Conservation (phyloP, 139 green algal genomes). For the Chlamydomonas asymmetrica region DNA sequence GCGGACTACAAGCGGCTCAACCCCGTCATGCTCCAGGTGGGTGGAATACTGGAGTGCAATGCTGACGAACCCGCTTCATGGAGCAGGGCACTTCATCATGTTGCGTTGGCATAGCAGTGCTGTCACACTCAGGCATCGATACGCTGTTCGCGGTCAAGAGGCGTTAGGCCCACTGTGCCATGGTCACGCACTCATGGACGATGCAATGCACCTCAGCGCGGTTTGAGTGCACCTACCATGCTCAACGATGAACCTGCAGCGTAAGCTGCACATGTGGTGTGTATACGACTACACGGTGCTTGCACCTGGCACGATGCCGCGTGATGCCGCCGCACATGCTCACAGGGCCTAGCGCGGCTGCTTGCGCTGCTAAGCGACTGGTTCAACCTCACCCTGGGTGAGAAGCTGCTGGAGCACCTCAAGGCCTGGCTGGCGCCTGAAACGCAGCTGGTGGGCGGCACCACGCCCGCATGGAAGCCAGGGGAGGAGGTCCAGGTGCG, state of each 20-base stretch:
- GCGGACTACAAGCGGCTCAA: constrained; percentile 74
- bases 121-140: too few species aligned
- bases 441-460: constrained; percentile 43
- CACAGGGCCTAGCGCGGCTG: constrained; percentile 69
- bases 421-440: constrained; percentile 86
- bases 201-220: too few species aligned
- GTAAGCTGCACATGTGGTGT: too few species aligned
- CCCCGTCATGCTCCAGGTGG: constrained; percentile 25
- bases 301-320: neutral
- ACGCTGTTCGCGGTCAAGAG: too few species aligned
- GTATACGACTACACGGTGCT: too few species aligned
- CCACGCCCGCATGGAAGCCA: constrained; percentile 37
- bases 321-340: neutral
- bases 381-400: constrained; percentile 94
- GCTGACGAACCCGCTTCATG: too few species aligned
- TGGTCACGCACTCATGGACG: too few species aligned
- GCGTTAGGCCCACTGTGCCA: too few species aligned
- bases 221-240: too few species aligned
- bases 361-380: constrained; percentile 84
- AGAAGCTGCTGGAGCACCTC: constrained; percentile 95
- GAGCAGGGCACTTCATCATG: too few species aligned
- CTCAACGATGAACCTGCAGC: too few species aligned
- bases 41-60: neutral
- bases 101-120: too few species aligned
- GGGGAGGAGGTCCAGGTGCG: constrained; percentile 11